Evolutionary conservation across 805 yeast species (phyloP), one percentile per base, ranked within the genome.

Genomic region (Isabelozyma gotoi): DNA sequence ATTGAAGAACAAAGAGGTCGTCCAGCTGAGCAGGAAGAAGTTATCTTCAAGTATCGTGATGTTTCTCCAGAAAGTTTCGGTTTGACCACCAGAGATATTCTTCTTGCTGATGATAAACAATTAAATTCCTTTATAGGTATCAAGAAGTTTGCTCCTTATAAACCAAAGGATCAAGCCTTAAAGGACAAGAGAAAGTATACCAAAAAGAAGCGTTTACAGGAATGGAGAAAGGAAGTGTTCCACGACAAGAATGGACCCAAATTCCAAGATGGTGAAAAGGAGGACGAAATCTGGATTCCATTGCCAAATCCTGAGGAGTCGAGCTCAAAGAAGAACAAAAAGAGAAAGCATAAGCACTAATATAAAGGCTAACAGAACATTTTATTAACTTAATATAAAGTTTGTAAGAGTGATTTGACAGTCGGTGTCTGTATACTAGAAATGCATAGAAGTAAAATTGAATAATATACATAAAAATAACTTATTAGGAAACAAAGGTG

Each of bases 31-130:
- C 54, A 54, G 5, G 76, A 76, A 12, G 74, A 62, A 5, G 55
- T 80, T 33, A 77, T 73, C 42, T 92, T 94, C 76, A 83, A 82
- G 55, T 94, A 94, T 61, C 80, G 97, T 56, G 96, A 90, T 55
- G 98, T 94, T 3, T 90, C 96, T 1, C 97, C 99, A 7, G 98
- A 94, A 57, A 71, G 90, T 7, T 94, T 80, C 67, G 98, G 98
- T 10, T 74, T 94, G 39, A 75, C 87, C 0, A 78, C 94, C 0
- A 76, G 94, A 49, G 99, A 94, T 55, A 94, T 94, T 38, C 72
- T 94, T 42, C 68, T 88, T 45, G 99, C 99, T 11, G 92, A 88
- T 57, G 99, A 94, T 62, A 75, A 77, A 47, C 86, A 85, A 39
- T 74, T 94, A 63, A 94, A 94, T 65, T 85, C 83, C 44, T 90